Percentiles rank a stretch among this genome's conserved stretches.
phyloP scores from a whole-genome alignment of 129 eudicot genomes.

The Chrysanthemum seticuspe region DNA sequence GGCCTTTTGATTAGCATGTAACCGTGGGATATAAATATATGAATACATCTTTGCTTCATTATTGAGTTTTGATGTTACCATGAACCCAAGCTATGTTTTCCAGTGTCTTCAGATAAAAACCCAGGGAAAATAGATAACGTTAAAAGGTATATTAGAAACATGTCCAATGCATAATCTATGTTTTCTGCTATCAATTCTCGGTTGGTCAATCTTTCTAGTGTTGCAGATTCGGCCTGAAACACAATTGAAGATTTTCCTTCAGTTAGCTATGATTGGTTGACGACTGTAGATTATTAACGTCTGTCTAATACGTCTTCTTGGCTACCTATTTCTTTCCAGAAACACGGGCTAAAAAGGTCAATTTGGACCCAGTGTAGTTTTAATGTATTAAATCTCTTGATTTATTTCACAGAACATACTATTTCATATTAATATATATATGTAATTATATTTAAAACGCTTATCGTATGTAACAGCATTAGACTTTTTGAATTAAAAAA shows the following conservation, averaged over 20 bases:
- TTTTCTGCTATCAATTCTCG: conserved; percentile 33
- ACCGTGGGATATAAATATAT: not conserved
- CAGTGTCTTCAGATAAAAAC: conserved; percentile 49
- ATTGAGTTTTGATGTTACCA: conserved; percentile 28
- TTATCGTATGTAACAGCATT: no score
- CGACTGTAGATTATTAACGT: no score
- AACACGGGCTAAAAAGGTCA: no score
- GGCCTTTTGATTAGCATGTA: not conserved
- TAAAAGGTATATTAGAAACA: conserved; percentile 39
- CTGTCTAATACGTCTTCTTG: no score
- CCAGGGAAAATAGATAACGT: conserved; percentile 47
- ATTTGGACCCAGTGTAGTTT: no score
- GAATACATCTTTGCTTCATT: not conserved
- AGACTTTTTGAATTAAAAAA: no score
- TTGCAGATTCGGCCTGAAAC: conserved; percentile 32
- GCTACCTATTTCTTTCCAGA: no score
- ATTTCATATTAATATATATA: no score
- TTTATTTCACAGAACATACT: no score
- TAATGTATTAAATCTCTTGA: no score
- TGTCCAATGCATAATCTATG: conserved; percentile 36
- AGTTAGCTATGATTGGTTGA: no score
- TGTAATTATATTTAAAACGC: no score
- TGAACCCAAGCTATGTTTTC: conserved; percentile 40
- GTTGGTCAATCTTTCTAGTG: conserved; percentile 31
- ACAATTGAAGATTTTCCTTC: not conserved